Evolutionary conservation across 345 rosid species (phyloP), one percentile per base, ranked within the genome.

Genomic region (Pistacia integerrima): DNA sequence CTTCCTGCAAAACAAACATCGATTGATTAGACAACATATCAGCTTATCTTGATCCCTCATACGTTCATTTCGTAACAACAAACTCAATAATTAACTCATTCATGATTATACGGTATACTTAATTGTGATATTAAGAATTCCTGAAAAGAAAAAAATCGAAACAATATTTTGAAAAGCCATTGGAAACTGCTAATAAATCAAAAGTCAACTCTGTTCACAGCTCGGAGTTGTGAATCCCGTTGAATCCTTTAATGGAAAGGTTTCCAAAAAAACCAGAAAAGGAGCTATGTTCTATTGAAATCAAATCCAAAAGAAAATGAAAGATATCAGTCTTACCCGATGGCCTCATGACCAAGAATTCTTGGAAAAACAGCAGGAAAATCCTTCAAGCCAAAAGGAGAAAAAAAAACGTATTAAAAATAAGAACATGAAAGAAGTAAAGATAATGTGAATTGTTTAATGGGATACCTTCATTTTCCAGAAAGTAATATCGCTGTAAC

Each of bases 271-370:
- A 7, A 30, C 33, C 33, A 30, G 2, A 30, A 2, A 30, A 30
- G 33, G 33, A 5, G 1, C 44, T 51, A 17, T 51, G 0, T 51
- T 51, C 16, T 14, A 51, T 16, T 54, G 18, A 54, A 54, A 2
- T 12, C 16, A 11, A 63, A 65, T 6, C 14, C 63, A 67, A 38
- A 71, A 72, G 54, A 12, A 17, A 35, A 17, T n/a, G 14, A 13
- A 8, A 18, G 61, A 66, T 44, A 59, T 28, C 28, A 25, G 20
- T 64, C 88, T 82, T 66, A 94, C 98, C 98, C 97, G 2, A 93
- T 82, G 7, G 98, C 97, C 80, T 94, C 98, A 60, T 94, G 98
- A 72, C 98, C 97, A 0, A 94, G 86, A 73, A 94, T 90, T 77
- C 95, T 87, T 0, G 98, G 98, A 57, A 84, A 86, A 77, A 86